Percentiles rank a stretch among this genome's conserved stretches.
Conservation (phyloP, 176 grass and related monocot species). For the Guadua angustifolia region DNA sequence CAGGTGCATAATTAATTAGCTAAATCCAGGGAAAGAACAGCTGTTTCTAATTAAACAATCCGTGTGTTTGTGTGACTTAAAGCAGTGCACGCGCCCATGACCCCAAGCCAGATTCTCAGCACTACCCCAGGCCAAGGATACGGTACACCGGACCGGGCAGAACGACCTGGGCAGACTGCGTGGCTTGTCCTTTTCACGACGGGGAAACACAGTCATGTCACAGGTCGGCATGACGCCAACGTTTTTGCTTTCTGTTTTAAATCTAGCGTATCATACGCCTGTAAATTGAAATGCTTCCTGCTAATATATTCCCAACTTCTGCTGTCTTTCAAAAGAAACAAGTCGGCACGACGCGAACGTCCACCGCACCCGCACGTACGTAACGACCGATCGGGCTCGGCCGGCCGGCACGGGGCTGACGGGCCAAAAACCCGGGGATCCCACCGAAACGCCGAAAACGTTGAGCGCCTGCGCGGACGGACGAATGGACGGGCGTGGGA, state of each 20-base stretch:
- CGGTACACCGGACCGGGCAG: conserved; percentile 26
- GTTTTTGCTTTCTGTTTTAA: too few relatives aligned
- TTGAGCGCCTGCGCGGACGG: too few relatives aligned
- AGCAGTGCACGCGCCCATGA: conserved; percentile 8
- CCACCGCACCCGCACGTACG: background rate
- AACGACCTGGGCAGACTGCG: background rate
- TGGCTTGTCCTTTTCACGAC: conserved; percentile 33
- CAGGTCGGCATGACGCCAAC: conserved; percentile 29
- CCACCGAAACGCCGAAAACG: background rate
- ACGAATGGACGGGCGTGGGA: too few relatives aligned
- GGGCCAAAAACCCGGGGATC: background rate
- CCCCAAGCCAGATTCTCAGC: conserved; percentile 30
- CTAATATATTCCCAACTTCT: too few relatives aligned
- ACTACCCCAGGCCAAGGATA: conserved; percentile 4
- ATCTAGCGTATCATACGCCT: too few relatives aligned
- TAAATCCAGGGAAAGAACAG: conserved; percentile 33
- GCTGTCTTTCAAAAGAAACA: too few relatives aligned
- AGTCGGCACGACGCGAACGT: conserved; percentile 28
- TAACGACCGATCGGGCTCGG: background rate
- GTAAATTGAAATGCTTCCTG: too few relatives aligned
- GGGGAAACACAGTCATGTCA: background rate
- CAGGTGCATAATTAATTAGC: background rate
- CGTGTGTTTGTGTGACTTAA: background rate
- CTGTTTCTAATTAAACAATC: conserved; percentile 47
- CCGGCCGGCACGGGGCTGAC: conserved; percentile 26